Evolutionary conservation across 2,329 filamentous ascomycete genomes (phyloP), one percentile per base, ranked within the genome.

Genomic region (Leptodontidium sp.): DNA sequence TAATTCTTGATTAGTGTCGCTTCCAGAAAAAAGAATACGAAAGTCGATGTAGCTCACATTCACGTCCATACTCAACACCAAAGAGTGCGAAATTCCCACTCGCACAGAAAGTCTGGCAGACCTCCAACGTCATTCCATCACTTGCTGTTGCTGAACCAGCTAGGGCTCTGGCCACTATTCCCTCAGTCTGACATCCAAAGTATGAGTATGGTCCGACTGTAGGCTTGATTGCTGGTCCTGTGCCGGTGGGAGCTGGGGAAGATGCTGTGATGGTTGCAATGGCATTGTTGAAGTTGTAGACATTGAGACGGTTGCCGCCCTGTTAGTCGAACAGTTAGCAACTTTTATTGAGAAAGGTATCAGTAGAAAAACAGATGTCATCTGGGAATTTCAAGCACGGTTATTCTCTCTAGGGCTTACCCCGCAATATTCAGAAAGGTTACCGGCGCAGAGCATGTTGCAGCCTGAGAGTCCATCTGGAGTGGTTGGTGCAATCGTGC

Each of bases 61-160:
- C 78, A 57, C 75, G 61, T 26, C 73, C 74, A 71, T 80, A 82
- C 66, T 82, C 80, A 15, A 80, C 75, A 53, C 80, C 80, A 52
- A 78, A 78, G 40, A 55, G 26, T 35, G 52, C 26, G 65, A 77
- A 79, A 0, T 61, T 74, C 55, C 75, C 80, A 0, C 70, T 74
- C 1, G 66, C 53, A 53, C 75, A 79, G 38, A 73, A 70, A 1
- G 58, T 50, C 11, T 68, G 70, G 59, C 78, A 80, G 26, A 68
- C 70, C 62, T 79, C 74, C 35, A 78, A 67, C 2, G 76, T 76
- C 77, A 79, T 79, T 4, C 64, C 64, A 65, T 75, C 71, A 45
- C 68, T 68, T 35, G 71, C 72, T n/a, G 64, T 68, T 17, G 70
- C 69, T 11, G 67, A 64, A n/a, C 64, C 64, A 43, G 69, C 53